Base-by-base conservation (phyloP, 2,329 filamentous ascomycete species). In the Endothia cerciana region DNA sequence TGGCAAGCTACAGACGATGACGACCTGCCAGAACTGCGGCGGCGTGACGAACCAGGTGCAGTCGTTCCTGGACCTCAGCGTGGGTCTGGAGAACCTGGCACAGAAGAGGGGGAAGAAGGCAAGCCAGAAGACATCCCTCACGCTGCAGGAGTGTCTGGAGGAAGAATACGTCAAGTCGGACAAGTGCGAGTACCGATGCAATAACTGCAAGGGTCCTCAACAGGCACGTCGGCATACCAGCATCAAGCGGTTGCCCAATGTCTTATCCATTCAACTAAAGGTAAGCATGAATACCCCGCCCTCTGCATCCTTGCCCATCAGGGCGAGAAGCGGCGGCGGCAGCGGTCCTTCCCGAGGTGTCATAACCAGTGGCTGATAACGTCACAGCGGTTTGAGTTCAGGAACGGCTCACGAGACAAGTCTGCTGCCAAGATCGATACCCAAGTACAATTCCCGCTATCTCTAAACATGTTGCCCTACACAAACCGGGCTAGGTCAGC, bases 231-330 rank as follows among this genome's bases (percentile, higher is more conserved):
- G 97, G 75, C 91, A 95, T 72, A 86, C 96, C 63, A 91, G 88
- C 70, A 91, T 98, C 69, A 93, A 93, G 75, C 87, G 89, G 68
- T 79, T 98, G 41, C 94, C 94, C 0, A 94, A 95, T 47, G 93
- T 97, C 7, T 80, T 98, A 30, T 93, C 93, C 38, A 92, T 98
- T 74, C 94, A 98, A 74, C 84, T 98, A 47, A 98, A 98, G 86
- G 92, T 93, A 77, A 67, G 79, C 19, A 17, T 33, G 58, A 30
- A 22, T 61, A 30, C n/a, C 5, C 33, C 22, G 25, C 43, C 25
- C 45, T 19, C 15, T 5, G 7, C 17, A 13, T 22, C 41, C 2
- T 13, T 19, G 3, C 10, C 15, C 8, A 28, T 28, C 28, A 11
- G 2, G 7, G n/a, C 33, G 19, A 57, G 7, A 15, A 30, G 51